Percentiles rank a stretch among this genome's conserved stretches.
These are phyloP conservation scores for Eryngium alpinum DNA, from an alignment of 140 eudicot genomes.

Conservation along the genomic window DNA sequence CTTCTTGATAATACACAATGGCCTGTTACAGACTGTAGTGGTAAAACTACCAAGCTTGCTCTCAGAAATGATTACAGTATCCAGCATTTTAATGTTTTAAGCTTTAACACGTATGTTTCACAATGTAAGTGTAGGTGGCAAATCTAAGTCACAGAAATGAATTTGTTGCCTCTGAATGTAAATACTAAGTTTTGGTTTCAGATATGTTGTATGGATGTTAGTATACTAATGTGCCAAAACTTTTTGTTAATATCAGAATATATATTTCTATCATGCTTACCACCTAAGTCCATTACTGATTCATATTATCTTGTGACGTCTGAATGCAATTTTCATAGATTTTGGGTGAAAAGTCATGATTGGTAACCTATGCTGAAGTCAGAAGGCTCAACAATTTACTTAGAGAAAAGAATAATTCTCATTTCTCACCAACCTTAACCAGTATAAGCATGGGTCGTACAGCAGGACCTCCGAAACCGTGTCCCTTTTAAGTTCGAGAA, in stretches of 20 bases:
- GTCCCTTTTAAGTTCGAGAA: slow-evolving; percentile 34
- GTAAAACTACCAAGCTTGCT: too few species aligned
- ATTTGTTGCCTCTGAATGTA: too few species aligned
- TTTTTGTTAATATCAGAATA: neutral
- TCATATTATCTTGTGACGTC: neutral
- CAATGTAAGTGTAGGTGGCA: too few species aligned
- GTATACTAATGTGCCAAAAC: too few species aligned
- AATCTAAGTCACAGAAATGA: too few species aligned
- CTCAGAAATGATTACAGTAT: too few species aligned
- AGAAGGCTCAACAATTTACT: neutral
- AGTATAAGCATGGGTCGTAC: slow-evolving; percentile 38
- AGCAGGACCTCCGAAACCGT: slow-evolving; percentile 50
- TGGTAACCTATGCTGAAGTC: neutral
- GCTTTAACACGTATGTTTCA: too few species aligned
- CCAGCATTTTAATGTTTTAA: too few species aligned
- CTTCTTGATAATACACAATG: too few species aligned
- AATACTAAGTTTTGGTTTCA: too few species aligned
- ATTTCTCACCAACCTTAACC: neutral
- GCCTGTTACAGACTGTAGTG: too few species aligned
- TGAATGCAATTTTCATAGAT: neutral
- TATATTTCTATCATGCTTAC: neutral
- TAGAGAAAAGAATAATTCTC: neutral
- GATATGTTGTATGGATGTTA: too few species aligned
- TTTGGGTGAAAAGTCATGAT: neutral
- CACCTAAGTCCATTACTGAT: neutral